Evolutionary conservation across 2,329 filamentous ascomycete species (phyloP).

Genomic region (Ilyonectria robusta): DNA sequence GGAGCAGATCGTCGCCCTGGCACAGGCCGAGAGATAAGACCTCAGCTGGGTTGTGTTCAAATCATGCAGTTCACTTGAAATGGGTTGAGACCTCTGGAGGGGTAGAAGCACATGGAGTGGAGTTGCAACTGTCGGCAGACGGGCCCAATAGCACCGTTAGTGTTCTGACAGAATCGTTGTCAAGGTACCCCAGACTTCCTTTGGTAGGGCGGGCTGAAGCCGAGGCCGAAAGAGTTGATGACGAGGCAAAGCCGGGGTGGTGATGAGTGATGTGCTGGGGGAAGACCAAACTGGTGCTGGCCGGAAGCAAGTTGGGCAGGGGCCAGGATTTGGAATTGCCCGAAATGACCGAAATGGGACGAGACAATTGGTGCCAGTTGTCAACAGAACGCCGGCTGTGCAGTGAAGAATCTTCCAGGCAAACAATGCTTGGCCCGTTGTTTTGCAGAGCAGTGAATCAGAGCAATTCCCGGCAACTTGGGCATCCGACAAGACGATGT

Average conservation of each 20-base stretch:
- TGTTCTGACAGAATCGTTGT: background rate
- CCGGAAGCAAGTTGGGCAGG: too few relatives aligned
- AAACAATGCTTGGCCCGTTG: too few relatives aligned
- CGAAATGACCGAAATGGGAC: too few relatives aligned
- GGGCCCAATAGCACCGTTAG: background rate
- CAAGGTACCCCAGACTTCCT: constrained; percentile 7
- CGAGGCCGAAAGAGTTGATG: constrained; percentile 1
- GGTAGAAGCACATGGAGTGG: background rate
- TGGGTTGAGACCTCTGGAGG: constrained; percentile 8
- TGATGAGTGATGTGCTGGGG: background rate
- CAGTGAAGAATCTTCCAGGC: too few relatives aligned
- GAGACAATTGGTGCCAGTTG: too few relatives aligned
- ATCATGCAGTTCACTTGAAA: constrained; percentile 1
- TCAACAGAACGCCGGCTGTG: too few relatives aligned
- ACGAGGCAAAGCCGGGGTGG: background rate
- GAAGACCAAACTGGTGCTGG: too few relatives aligned
- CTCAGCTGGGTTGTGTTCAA: background rate
- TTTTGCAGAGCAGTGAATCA: too few relatives aligned
- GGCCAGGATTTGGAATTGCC: too few relatives aligned
- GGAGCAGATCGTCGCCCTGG: constrained; percentile 4
- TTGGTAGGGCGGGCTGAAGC: background rate
- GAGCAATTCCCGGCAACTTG: too few relatives aligned
- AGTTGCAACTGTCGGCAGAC: constrained; percentile 28
- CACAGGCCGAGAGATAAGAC: background rate
- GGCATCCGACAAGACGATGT: too few relatives aligned